These are phyloP conservation scores for Pulveroboletus sp. DNA, from an alignment of 768 basidiomycete genomes.

Conservation along the genomic window DNA sequence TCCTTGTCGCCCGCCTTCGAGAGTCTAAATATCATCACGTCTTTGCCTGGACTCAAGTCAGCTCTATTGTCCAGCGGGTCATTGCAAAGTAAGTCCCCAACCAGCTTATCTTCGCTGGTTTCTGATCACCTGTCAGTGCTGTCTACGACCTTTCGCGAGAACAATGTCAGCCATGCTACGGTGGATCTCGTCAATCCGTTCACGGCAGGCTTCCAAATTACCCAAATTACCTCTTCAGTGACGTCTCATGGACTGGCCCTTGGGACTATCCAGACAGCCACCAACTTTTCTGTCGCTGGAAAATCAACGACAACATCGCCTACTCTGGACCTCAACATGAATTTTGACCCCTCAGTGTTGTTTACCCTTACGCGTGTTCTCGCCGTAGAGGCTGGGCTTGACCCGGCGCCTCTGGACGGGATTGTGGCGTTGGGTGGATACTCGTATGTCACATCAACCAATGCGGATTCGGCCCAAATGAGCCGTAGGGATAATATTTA, in stretches of 20 bases:
- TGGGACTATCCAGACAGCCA: slow-evolving; percentile 55
- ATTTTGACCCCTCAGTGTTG: slow-evolving; percentile 63
- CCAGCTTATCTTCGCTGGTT: neutral
- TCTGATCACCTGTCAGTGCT: slow-evolving; percentile 42
- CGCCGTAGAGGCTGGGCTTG: slow-evolving; percentile 60
- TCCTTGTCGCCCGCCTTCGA: slow-evolving; percentile 63
- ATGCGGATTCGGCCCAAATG: slow-evolving; percentile 32
- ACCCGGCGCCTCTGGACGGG: slow-evolving; percentile 59
- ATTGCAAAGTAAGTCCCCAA: slow-evolving; percentile 42
- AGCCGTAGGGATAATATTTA: slow-evolving; percentile 48
- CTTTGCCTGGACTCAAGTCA: slow-evolving; percentile 58
- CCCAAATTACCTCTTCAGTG: slow-evolving; percentile 57
- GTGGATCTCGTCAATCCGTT: slow-evolving; percentile 69
- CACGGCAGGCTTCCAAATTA: slow-evolving; percentile 55
- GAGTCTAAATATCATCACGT: slow-evolving; percentile 52
- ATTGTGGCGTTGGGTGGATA: slow-evolving; percentile 70
- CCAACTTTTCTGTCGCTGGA: slow-evolving; percentile 50
- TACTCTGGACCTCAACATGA: slow-evolving; percentile 57
- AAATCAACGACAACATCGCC: slow-evolving; percentile 58
- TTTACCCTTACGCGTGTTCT: slow-evolving; percentile 71
- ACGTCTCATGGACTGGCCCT: slow-evolving; percentile 58
- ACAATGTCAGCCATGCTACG: slow-evolving; percentile 64
- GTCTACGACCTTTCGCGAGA: slow-evolving; percentile 56
- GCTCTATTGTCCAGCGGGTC: slow-evolving; percentile 55
- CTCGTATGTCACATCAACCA: slow-evolving; percentile 42